phyloP scores from a whole-genome alignment of 83 land plant genomes.

The Thuja plicata region DNA sequence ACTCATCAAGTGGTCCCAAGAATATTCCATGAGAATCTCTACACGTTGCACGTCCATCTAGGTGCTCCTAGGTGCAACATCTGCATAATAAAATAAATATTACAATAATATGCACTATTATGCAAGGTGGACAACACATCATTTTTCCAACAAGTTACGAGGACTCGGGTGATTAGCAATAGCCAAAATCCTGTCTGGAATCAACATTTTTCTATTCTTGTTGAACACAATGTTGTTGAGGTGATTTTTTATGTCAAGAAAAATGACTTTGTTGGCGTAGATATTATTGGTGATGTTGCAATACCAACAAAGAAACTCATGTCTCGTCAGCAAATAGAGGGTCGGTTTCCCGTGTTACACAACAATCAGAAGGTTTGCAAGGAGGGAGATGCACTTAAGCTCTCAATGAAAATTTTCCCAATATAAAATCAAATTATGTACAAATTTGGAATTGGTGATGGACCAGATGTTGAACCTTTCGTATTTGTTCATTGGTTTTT shows the following conservation, averaged over 20 bases:
- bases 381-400: conserved; percentile 43
- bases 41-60: too few relatives aligned
- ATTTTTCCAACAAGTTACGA: too few relatives aligned
- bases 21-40: too few relatives aligned
- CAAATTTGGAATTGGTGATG: conserved; percentile 44
- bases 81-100: too few relatives aligned
- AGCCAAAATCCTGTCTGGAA: conserved; percentile 70
- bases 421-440: conserved; percentile 38
- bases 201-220: conserved; percentile 71
- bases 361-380: conserved; percentile 51
- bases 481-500: too few relatives aligned
- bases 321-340: conserved; percentile 46
- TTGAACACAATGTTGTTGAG: conserved; percentile 65
- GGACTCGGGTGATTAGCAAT: conserved; percentile 69
- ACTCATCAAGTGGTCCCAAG: too few relatives aligned
- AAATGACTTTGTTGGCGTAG: conserved; percentile 71
- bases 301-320: conserved; percentile 55
- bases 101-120: too few relatives aligned
- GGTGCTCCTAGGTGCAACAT: too few relatives aligned
- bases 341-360: conserved; percentile 50
- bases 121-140: too few relatives aligned
- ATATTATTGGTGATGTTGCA: conserved; percentile 64
- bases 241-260: conserved; percentile 72
- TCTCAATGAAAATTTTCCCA: conserved; percentile 63
- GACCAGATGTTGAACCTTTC: too few relatives aligned